phyloP scores from a whole-genome alignment of 495 filamentous ascomycete species.

The Xylaria sp. region DNA sequence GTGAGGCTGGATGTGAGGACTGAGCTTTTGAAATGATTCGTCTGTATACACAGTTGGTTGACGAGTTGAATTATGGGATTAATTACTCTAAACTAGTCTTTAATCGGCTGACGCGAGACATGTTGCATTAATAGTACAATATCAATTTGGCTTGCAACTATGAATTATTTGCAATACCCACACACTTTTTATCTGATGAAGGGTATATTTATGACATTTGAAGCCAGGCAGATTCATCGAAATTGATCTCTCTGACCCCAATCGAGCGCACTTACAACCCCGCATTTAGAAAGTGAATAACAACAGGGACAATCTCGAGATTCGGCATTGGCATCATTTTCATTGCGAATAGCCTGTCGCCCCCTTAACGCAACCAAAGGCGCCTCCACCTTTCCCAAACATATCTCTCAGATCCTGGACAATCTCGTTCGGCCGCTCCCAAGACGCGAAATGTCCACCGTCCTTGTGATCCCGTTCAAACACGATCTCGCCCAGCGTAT shows the following conservation, averaged over 20 bases:
- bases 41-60: background rate
- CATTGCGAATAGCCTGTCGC: constrained; percentile 41
- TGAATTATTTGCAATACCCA: background rate
- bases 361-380: constrained; percentile 39
- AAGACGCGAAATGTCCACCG: constrained; percentile 73
- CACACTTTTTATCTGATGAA: background rate
- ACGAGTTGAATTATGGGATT: too few relatives aligned
- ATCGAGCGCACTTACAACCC: background rate
- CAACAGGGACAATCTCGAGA: background rate
- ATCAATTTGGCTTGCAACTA: background rate
- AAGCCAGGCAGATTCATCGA: background rate
- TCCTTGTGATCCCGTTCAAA: constrained; percentile 58
- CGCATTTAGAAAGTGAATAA: background rate
- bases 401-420: constrained; percentile 63
- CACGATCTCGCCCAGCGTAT: constrained; percentile 63
- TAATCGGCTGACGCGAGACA: background rate
- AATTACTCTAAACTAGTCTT: background rate
- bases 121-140: background rate
- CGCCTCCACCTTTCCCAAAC: constrained; percentile 54
- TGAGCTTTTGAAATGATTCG: background rate
- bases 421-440: constrained; percentile 63
- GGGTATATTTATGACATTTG: background rate
- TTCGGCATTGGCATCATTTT: background rate
- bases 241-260: background rate
- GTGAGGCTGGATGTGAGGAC: background rate